Base-by-base conservation (phyloP, 305 asterid genomes). In the Plantago rigida region DNA sequence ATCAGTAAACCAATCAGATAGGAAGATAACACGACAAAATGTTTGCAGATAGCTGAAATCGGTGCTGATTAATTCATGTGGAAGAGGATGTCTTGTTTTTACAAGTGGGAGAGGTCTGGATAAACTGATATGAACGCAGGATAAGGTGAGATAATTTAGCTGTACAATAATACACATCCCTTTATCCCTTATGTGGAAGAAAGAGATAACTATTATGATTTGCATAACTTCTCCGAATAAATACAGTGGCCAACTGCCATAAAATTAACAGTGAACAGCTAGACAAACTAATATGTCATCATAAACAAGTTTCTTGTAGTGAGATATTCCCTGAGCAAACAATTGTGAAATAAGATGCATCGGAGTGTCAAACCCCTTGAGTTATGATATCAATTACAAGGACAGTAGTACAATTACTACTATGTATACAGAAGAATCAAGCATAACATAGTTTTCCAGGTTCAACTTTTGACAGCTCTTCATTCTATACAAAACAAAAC, bases 221-320 rank as follows among this genome's bases (percentile, higher is more conserved):
- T 52, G 28, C 41, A 59, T 60, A 42, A 47, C 26, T 68, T 63
- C 52, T 39, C 49, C 62, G 17, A 58, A 17, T 17, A 56, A 5
- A 67, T 4, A 26, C 12, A 52, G 62, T 50, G 24, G 54, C 44
- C 19, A 17, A 22, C 49, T 24, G 47, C 48, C 15, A 62, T 39
- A 47, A 51, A 29, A 46, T 46, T 51, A 14, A 51, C 47, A 42
- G 50, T 14, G 41, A 34, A 66, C 13, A 14, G 36, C 14, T 13
- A 46, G 55, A 54, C 41, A 59, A 55, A 42, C 58, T 53, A 47
- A 54, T 10, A 45, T 53, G 47, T 64, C 54, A 50, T 36, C 28
- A 53, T 48, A 15, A 61, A 50, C 28, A 54, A 34, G 48, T 67
- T 61, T 57, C 47, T 36, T 64, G 54, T n/a, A 51, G 59, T 66